Conservation (phyloP, 805 yeast species). For the Candida namnaoensis region DNA sequence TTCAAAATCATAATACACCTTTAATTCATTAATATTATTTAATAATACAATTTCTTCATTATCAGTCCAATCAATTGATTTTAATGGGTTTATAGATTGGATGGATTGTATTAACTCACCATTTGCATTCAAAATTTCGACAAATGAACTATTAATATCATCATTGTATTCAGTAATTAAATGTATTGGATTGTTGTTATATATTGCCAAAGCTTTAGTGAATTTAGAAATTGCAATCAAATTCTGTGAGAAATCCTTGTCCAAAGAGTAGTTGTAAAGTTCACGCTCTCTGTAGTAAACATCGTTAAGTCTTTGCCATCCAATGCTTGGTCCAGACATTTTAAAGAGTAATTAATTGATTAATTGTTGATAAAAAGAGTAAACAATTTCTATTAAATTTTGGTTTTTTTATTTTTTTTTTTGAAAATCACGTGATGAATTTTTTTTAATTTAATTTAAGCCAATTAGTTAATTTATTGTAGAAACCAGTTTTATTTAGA, state of each 20-base stretch:
- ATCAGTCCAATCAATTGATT: conserved; percentile 45
- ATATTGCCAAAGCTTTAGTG: conserved; percentile 5
- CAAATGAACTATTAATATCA: conserved; percentile 2
- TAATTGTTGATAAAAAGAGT: too few species aligned
- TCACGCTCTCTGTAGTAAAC: conserved; percentile 57
- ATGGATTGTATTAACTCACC: conserved; percentile 15
- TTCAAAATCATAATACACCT: conserved; percentile 57
- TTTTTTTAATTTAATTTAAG: too few species aligned
- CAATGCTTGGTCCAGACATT: conserved; percentile 5
- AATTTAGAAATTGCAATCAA: conserved; percentile 3
- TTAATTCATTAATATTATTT: conserved; percentile 34
- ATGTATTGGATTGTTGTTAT: not conserved
- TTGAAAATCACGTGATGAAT: too few species aligned
- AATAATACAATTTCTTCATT: conserved; percentile 50
- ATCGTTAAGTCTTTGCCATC: conserved; percentile 75
- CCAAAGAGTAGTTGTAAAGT: conserved; percentile 24
- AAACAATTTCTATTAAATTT: too few species aligned
- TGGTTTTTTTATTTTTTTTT: too few species aligned
- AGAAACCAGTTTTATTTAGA: too few species aligned
- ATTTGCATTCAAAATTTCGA: conserved; percentile 25
- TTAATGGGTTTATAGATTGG: conserved; percentile 31
- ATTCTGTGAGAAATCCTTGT: not conserved
- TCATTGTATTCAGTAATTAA: not conserved
- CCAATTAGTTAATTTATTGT: too few species aligned
- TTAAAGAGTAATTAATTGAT: too few species aligned